Base-by-base conservation (phyloP, 768 basidiomycete species). In the Agaricus subrufescens region DNA sequence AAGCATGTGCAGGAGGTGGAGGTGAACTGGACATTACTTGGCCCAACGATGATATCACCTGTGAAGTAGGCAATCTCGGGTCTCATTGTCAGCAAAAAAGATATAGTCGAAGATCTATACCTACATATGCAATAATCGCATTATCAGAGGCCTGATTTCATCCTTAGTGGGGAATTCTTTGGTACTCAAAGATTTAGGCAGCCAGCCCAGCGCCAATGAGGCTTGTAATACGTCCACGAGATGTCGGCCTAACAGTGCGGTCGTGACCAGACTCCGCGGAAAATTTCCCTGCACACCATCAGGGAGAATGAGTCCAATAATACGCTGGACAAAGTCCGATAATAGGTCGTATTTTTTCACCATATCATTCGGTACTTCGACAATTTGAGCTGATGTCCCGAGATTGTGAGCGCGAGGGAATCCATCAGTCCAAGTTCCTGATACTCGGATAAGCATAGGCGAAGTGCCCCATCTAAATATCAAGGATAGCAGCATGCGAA, bases 401-500 rank as follows among this genome's bases (percentile, higher is more conserved):
- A 34, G 11, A 11, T 3, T 34, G 34, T 11, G 8, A 34, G 8
- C 7, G 34, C 34, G 34, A 34, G 60, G 44, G 6, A 66, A 54
- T 38, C 66, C 69, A 45, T 61, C 61, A 15, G 73, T 71, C 79
- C 75, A 79, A 39, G 70, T 65, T 49, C 67, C 65, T 26, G 64
- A 63, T n/a, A 84, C 68, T 49, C 71, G 73, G 11, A 66, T 60
- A 39, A 87, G 71, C 3, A 86, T 64, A 3, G 80, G 80, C 12
- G 84, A 78, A 2, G 82, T 67, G 6, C 82, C 86, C 90, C 89
- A 90, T 60, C 82, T 85, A 64, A 92, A 88, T 27, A 80, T 66
- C 57, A 92, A 77, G 12, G 86, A 80, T 14, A 89, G 65, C 30
- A 91, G 73, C 0, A 84, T 86, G 25, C 84, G 79, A 1, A 92